phyloP scores from a whole-genome alignment of 2,329 filamentous ascomycete species.

The Pseudonectria buxi region DNA sequence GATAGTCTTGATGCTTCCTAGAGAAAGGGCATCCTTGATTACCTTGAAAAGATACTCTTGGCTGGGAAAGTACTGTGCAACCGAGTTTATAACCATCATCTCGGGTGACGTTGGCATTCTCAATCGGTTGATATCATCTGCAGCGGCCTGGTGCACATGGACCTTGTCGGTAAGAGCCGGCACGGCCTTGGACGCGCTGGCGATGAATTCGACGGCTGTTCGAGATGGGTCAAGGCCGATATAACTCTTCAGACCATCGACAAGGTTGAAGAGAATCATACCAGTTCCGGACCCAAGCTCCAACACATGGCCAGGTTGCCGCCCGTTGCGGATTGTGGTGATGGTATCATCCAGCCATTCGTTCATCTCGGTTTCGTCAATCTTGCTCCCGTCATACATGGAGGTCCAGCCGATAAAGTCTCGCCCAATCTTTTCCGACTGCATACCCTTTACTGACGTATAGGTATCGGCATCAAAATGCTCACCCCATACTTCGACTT shows the following conservation, averaged over 20 bases:
- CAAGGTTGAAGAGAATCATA: slow-evolving; percentile 27
- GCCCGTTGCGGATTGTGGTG: slow-evolving; percentile 8
- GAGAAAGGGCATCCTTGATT: slow-evolving; percentile 17
- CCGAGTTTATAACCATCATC: slow-evolving; percentile 22
- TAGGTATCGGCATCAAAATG: slow-evolving; percentile 13
- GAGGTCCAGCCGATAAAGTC: slow-evolving; percentile 28
- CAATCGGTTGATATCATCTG: slow-evolving; percentile 8
- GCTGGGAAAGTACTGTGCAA: slow-evolving; percentile 23
- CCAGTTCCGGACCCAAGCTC: slow-evolving; percentile 26
- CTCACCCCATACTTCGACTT: slow-evolving; percentile 10
- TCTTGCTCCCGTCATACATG: slow-evolving; percentile 22
- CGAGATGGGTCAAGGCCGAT: slow-evolving; percentile 22
- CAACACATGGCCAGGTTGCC: slow-evolving; percentile 11
- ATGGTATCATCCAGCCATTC: slow-evolving; percentile 28
- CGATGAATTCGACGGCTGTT: slow-evolving; percentile 16
- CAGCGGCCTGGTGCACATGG: slow-evolving; percentile 13
- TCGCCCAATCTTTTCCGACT: slow-evolving; percentile 9
- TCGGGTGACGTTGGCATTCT: background rate
- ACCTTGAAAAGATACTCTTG: too few relatives aligned
- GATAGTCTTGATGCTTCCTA: slow-evolving; percentile 5
- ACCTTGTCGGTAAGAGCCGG: slow-evolving; percentile 10
- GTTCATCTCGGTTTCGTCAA: slow-evolving; percentile 23
- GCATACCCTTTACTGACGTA: slow-evolving; percentile 6
- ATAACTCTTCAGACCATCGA: slow-evolving; percentile 14
- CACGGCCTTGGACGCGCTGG: slow-evolving; percentile 4